These are phyloP conservation scores for Angomonas deanei DNA, from an alignment of 208 protist genomes.

Conservation along the genomic window DNA sequence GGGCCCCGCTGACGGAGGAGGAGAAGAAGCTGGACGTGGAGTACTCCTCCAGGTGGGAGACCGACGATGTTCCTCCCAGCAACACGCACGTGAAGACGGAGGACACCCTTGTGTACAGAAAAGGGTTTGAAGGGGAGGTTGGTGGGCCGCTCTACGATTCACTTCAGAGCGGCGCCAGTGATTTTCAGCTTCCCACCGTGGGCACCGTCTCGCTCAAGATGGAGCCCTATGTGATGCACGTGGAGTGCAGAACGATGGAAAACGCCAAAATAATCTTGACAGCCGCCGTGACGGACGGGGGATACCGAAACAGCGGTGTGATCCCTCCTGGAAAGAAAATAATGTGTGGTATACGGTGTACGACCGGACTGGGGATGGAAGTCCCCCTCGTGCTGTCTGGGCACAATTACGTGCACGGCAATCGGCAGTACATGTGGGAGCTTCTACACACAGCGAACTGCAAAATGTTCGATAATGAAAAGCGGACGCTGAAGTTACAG, in stretches of 20 bases:
- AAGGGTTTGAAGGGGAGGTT: slow-evolving; percentile 40
- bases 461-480: slow-evolving; percentile 76
- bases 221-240: slow-evolving; percentile 88
- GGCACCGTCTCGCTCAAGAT: slow-evolving; percentile 74
- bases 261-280: slow-evolving; percentile 66
- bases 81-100: not conserved
- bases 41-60: slow-evolving; percentile 2
- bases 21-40: slow-evolving; percentile 18
- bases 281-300: slow-evolving; percentile 56
- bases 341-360: slow-evolving; percentile 75
- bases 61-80: too few species aligned
- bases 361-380: slow-evolving; percentile 63
- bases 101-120: not conserved
- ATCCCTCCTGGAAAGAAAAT: slow-evolving; percentile 70
- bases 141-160: slow-evolving; percentile 32
- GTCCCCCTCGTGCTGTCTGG: slow-evolving; percentile 70
- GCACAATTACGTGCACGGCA: slow-evolving; percentile 43
- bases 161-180: not conserved
- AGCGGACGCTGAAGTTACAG: slow-evolving; percentile 37
- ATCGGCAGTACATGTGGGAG: slow-evolving; percentile 66
- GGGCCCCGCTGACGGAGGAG: slow-evolving; percentile 13
- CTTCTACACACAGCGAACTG: slow-evolving; percentile 64
- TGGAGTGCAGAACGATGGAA: slow-evolving; percentile 76
- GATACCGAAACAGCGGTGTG: slow-evolving; percentile 85
- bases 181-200: slow-evolving; percentile 19